Base-by-base conservation (phyloP, 306 rosid genomes). In the Potentilla sterilis region DNA sequence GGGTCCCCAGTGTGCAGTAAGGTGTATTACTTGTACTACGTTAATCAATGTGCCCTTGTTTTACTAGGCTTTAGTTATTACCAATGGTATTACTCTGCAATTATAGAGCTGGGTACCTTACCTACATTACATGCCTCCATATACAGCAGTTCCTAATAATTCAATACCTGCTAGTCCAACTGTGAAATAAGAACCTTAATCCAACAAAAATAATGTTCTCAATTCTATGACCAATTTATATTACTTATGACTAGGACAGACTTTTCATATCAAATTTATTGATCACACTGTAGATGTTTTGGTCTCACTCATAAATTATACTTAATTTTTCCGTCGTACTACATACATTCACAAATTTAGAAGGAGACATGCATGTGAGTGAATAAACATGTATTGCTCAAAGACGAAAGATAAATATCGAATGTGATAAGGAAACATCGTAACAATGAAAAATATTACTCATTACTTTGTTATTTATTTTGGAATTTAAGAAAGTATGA, bases 191-290 rank as follows among this genome's bases (percentile, higher is more conserved):
- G 28, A 28, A 28, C 18, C 57, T 13, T 35, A 78, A 64, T 73
- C 77, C 72, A 74, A 43, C 67, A 77, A 80, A 74, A 79, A 55
- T 76, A 51, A 55, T 65, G 73, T 57, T 22, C 6, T 57, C 16
- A 54, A 54, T 54, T 11, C 1, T 8, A 2, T 3, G 11, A 55
- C 24, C 13, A 55, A 21, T 55, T n/a, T 55, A 21, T 6, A 51
- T n/a, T 55, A n/a, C 59, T 54, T 54, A 19, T 18, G 24, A 44
- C 3, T 19, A 18, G 57, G 22, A 19, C 38, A 22, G 24, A n/a
- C 13, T 48, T 48, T 14, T 4, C 4, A 2, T 1, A 51, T 18
- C 22, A 51, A 6, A 19, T 7, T 1, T 44, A 44, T 3, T 44
- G 10, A n/a, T 54, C 6, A 54, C 13, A 54, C n/a, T 54, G 0